A percentile compares a stretch with the other conserved stretches of the same genome.
phyloP scores from a whole-genome alignment of 495 filamentous ascomycete species.

The Neurospora pannonica region DNA sequence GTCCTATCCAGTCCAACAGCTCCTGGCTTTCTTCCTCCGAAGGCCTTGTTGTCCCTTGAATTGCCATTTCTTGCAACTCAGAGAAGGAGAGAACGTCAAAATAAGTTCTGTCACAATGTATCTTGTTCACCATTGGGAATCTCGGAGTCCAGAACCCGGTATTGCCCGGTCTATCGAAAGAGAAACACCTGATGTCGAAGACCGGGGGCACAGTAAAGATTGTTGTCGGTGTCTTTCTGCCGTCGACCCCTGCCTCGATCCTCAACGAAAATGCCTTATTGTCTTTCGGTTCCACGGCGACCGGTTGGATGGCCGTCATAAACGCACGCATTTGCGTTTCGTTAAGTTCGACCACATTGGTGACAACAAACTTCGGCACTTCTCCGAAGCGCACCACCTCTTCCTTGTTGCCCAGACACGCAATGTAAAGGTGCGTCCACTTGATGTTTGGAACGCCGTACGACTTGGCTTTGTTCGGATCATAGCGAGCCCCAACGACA shows the following conservation, averaged over 20 bases:
- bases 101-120: constrained; percentile 38
- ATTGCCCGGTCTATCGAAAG: constrained; percentile 33
- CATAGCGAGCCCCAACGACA: constrained; percentile 61
- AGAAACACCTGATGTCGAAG: constrained; percentile 40
- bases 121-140: constrained; percentile 36
- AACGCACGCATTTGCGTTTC: constrained; percentile 24
- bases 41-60: constrained; percentile 36
- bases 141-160: constrained; percentile 37
- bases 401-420: constrained; percentile 64
- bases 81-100: constrained; percentile 31
- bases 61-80: constrained; percentile 35
- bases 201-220: constrained; percentile 34
- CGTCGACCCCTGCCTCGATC: constrained; percentile 23
- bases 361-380: constrained; percentile 52
- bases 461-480: constrained; percentile 45
- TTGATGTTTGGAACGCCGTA: constrained; percentile 38
- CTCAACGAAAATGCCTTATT: constrained; percentile 23
- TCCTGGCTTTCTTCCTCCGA: constrained; percentile 38
- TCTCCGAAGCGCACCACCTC: constrained; percentile 42
- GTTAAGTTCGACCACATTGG: constrained; percentile 42
- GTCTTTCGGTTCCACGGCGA: constrained; percentile 16
- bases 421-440: constrained; percentile 76
- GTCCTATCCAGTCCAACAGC: constrained; percentile 44
- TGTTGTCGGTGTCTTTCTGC: constrained; percentile 22
- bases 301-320: constrained; percentile 24